Conservation (phyloP, 129 eudicot species). For the Tagetes patula region DNA sequence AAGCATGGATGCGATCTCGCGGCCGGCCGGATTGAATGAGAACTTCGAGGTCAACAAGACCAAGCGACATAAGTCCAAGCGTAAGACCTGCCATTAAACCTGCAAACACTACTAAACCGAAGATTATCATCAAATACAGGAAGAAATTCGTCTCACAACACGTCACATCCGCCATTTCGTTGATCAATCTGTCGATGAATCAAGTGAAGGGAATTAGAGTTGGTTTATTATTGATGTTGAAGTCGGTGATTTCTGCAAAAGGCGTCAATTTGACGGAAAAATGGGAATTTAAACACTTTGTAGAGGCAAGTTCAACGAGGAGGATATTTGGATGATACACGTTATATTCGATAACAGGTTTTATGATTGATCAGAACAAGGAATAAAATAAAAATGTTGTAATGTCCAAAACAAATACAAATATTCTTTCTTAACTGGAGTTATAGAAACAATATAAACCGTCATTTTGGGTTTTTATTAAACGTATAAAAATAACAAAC, state of each 20-base stretch:
- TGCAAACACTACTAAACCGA: slow-evolving; percentile 81
- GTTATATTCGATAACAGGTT: slow-evolving; percentile 16
- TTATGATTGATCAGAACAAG: slow-evolving; percentile 18
- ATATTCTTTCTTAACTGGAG: background rate
- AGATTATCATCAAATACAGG: slow-evolving; percentile 42
- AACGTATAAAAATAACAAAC: too few relatives aligned
- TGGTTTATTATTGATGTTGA: background rate
- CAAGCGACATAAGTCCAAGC: slow-evolving; percentile 94
- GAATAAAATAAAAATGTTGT: slow-evolving; percentile 23
- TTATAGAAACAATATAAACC: background rate
- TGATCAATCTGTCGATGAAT: background rate
- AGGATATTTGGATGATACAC: slow-evolving; percentile 32
- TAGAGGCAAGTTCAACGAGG: slow-evolving; percentile 24
- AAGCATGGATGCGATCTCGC: slow-evolving; percentile 78
- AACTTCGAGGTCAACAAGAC: slow-evolving; percentile 98
- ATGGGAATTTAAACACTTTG: slow-evolving; percentile 8
- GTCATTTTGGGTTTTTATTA: background rate
- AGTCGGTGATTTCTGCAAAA: slow-evolving; percentile 22
- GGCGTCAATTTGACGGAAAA: slow-evolving; percentile 18
- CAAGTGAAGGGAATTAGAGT: background rate
- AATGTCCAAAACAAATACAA: background rate
- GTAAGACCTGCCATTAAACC: slow-evolving; percentile 97
- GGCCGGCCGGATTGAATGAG: slow-evolving; percentile 93
- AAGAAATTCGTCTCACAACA: slow-evolving; percentile 64
- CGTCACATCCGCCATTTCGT: slow-evolving; percentile 45